Evolutionary conservation across 345 rosid species (phyloP).

Genomic region (Zanthoxylum bungeanum): DNA sequence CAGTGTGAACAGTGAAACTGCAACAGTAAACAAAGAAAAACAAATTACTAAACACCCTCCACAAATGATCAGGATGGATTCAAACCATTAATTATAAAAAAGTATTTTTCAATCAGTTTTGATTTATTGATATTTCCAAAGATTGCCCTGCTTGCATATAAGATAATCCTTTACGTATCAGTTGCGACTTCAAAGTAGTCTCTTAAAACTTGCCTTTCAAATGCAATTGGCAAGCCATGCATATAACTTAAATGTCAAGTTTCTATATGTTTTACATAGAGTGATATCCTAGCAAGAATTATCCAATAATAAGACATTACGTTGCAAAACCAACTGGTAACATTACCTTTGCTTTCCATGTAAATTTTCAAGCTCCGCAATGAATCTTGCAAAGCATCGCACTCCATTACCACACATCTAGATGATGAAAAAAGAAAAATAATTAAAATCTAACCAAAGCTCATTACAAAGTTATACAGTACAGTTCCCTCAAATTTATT

Average conservation of each 20-base stretch:
- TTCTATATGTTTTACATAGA: neutral
- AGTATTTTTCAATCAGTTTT: neutral
- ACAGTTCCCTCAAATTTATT: neutral
- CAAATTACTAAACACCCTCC: neutral
- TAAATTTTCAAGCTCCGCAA: conserved; percentile 75
- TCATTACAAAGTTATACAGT: neutral
- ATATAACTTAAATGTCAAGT: neutral
- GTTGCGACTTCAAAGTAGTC: neutral
- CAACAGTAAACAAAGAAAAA: conserved; percentile 8
- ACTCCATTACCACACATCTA: conserved; percentile 98
- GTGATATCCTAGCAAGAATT: neutral
- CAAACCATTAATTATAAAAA: neutral
- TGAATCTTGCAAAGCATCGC: conserved; percentile 88
- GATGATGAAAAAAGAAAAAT: neutral
- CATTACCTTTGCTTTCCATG: conserved; percentile 62
- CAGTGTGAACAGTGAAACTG: conserved; percentile 83
- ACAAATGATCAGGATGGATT: neutral
- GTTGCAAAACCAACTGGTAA: neutral
- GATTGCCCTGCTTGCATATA: neutral
- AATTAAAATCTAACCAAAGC: conserved; percentile 8
- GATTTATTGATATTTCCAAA: neutral
- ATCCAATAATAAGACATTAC: neutral
- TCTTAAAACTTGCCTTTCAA: neutral
- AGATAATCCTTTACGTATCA: neutral
- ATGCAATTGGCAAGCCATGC: neutral